A percentile compares a stretch with the other conserved stretches of the same genome.
Conservation (phyloP, 1,284 basidiomycete species). For the Jaminaea rosea region DNA sequence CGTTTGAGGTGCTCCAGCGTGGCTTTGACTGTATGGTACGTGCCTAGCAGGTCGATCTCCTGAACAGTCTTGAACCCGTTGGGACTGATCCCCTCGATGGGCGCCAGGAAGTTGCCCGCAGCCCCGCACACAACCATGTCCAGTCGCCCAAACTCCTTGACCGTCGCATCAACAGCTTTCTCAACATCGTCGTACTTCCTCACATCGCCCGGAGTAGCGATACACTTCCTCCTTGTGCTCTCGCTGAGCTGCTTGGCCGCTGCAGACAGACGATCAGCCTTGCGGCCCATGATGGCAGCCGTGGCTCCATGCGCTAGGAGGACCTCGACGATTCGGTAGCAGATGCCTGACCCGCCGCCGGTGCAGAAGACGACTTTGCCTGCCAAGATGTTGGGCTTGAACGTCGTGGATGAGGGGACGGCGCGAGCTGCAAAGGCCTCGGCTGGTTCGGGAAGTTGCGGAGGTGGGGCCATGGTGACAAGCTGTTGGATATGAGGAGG, state of each 20-base stretch:
- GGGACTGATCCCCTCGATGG: conserved; percentile 38
- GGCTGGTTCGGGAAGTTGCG: not conserved
- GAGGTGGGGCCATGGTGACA: too few relatives aligned
- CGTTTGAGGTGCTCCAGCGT: conserved; percentile 34
- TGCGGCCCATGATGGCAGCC: conserved; percentile 74
- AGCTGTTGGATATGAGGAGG: too few relatives aligned
- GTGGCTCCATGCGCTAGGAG: conserved; percentile 74
- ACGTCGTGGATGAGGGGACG: conserved; percentile 6
- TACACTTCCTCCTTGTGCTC: conserved; percentile 52
- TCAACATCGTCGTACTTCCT: conserved; percentile 64
- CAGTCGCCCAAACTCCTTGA: conserved; percentile 72
- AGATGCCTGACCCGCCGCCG: conserved; percentile 61
- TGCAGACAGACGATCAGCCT: conserved; percentile 67
- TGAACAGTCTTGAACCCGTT: conserved; percentile 73
- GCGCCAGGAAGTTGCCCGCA: conserved; percentile 47
- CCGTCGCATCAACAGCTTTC: conserved; percentile 65
- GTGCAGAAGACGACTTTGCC: conserved; percentile 92
- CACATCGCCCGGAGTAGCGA: conserved; percentile 74
- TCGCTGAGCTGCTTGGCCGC: conserved; percentile 65
- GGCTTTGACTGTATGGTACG: conserved; percentile 70
- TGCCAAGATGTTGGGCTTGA: conserved; percentile 8
- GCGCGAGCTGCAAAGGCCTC: conserved; percentile 5
- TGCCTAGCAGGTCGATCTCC: conserved; percentile 86
- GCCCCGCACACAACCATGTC: conserved; percentile 89
- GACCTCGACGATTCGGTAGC: conserved; percentile 64